Percentiles rank a stretch among this genome's conserved stretches.
Conservation (phyloP, 768 basidiomycete genomes). For the Fomitopsis serialis region DNA sequence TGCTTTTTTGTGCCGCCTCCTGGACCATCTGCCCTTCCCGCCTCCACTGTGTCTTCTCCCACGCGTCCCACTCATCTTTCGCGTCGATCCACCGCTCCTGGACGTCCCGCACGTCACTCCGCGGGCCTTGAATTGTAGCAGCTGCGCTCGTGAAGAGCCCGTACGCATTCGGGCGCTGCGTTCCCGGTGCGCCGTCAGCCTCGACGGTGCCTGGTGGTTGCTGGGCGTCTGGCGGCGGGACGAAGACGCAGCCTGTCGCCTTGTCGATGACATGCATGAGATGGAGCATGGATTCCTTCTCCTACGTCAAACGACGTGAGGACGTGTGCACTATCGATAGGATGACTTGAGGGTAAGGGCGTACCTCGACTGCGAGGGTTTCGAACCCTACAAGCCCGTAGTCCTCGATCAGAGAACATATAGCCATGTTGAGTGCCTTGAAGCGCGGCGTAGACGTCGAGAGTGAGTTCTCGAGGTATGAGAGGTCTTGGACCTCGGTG, state of each 20-base stretch:
- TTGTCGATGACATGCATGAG: conserved; percentile 82
- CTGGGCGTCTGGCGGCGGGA: conserved; percentile 43
- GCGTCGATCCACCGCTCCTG: conserved; percentile 95
- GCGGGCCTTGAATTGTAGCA: conserved; percentile 44
- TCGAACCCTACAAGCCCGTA: conserved; percentile 92
- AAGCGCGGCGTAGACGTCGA: conserved; percentile 63
- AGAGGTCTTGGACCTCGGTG: conserved; percentile 95
- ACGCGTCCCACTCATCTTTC: conserved; percentile 76
- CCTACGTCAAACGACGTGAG: conserved; percentile 42
- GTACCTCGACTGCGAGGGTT: conserved; percentile 91
- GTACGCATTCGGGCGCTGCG: conserved; percentile 57
- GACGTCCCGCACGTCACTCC: conserved; percentile 62
- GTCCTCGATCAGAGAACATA: conserved; percentile 92
- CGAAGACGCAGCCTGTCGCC: conserved; percentile 87
- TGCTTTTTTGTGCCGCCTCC: conserved; percentile 31
- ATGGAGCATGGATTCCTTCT: conserved; percentile 92
- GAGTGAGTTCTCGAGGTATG: conserved; percentile 77
- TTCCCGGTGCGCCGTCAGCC: conserved; percentile 29
- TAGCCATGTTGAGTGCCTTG: conserved; percentile 77
- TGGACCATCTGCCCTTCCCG: conserved; percentile 60
- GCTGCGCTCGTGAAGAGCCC: conserved; percentile 64
- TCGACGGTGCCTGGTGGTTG: conserved; percentile 28
- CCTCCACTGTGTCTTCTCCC: conserved; percentile 73
- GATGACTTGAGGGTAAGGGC: conserved; percentile 13
- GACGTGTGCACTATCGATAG: background rate